Conservation (phyloP, 2,329 filamentous ascomycete species). For the Aspergillus pseudotamarii region DNA sequence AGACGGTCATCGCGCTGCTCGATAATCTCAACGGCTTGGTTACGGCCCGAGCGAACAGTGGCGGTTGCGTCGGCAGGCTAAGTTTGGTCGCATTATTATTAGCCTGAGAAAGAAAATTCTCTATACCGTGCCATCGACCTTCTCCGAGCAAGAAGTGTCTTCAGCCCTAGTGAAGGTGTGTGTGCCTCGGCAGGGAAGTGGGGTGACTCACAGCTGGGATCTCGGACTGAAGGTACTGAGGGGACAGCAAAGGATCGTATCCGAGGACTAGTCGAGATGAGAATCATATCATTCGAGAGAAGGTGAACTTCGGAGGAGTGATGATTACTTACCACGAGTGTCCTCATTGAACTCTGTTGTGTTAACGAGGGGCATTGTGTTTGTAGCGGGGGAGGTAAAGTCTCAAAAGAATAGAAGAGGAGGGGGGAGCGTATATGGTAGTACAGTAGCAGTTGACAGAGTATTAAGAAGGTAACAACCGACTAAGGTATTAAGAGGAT, state of each 20-base stretch:
- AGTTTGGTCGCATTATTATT: neutral
- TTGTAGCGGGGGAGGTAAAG: neutral
- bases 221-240: constrained; percentile 82
- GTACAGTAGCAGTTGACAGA: neutral
- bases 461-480: neutral
- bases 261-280: constrained; percentile 69
- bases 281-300: neutral
- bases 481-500: neutral
- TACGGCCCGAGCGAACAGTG: constrained; percentile 47
- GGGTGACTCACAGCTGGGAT: constrained; percentile 67
- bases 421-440: neutral
- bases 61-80: constrained; percentile 44
- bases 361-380: constrained; percentile 46
- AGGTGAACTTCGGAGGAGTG: neutral
- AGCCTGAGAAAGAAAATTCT: neutral
- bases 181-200: constrained; percentile 25
- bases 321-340: constrained; percentile 43
- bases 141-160: neutral
- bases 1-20: constrained; percentile 78
- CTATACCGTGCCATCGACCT: neutral
- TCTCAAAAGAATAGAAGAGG: neutral
- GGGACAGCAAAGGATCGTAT: constrained; percentile 90
- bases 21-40: constrained; percentile 72
- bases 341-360: constrained; percentile 47
- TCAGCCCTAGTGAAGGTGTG: neutral